Base-by-base conservation (phyloP, 108 stramenopile genomes). In the Mediolabrus comicus region DNA sequence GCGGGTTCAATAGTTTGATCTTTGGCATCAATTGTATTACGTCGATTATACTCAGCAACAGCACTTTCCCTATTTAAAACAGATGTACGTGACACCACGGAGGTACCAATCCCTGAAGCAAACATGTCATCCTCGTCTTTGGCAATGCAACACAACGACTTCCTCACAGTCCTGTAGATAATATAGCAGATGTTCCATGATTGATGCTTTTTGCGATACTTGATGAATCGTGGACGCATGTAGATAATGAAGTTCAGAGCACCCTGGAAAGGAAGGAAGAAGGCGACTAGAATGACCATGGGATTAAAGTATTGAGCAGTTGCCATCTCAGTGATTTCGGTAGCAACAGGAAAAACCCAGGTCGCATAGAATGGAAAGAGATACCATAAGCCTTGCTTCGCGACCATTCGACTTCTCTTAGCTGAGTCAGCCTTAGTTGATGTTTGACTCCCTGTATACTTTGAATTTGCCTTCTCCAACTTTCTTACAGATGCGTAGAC, bases 211-310 rank as follows among this genome's bases (percentile, higher is more conserved):
- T 30, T 27, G 28, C 53, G 53, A 4, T 54, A 54, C 53, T 54
- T 54, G 27, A 54, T 30, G 29, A 29, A 54, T 54, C 53, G 1
- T 27, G 53, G 53, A 1, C 53, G 53, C 53, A 54, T 54, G 53
- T 54, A 54, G 4, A 54, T 54, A 4, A 54, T 27, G 53, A 54
- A 54, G 4, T 54, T 54, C 1, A 54, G 53, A 4, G 4, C 1
- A 2, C 53, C 53, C 7, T 36, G 36, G 36, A 36, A 36, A 2
- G 36, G 36, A 2, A 36, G 36, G 13, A 36, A 36, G 36, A 36
- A 36, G 3, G 36, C 1, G 3, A 36, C 36, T 36, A 36, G 36
- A 36, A 36, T 36, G 36, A 36, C 36, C 36, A 36, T 36, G 4
- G 36, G 36, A 12, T 36, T 4, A 12, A 3, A 36, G 36, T 36